These are phyloP conservation scores for Aureobasidium leucospermi DNA, from an alignment of 2,329 filamentous ascomycete species.

Conservation along the genomic window DNA sequence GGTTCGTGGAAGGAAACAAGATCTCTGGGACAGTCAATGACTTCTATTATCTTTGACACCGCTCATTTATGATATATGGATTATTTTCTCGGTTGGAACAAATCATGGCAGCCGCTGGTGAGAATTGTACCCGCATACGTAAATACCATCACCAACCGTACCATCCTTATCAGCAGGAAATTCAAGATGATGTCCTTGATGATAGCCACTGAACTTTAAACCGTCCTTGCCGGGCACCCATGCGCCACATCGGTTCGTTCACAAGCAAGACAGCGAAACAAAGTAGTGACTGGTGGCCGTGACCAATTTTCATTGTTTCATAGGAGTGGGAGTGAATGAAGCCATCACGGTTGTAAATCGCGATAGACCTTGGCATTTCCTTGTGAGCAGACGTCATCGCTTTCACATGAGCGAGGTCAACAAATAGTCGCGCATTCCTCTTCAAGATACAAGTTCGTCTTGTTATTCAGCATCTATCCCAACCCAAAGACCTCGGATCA, in stretches of 20 bases:
- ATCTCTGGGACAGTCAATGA: too few species aligned
- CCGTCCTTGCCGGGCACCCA: neutral
- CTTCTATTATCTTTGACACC: too few species aligned
- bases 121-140: neutral
- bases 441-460: neutral
- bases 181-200: neutral
- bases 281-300: neutral
- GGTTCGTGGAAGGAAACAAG: too few species aligned
- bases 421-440: slow-evolving; percentile 12
- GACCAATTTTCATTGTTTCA: neutral
- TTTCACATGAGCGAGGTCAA: slow-evolving; percentile 6
- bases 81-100: too few species aligned
- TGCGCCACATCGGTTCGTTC: neutral
- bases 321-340: neutral
- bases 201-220: neutral
- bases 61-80: too few species aligned
- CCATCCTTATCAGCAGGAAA: neutral
- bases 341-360: neutral
- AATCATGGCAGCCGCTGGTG: too few species aligned
- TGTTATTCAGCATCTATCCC: neutral
- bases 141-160: neutral
- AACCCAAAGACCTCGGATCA: too few species aligned
- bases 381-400: slow-evolving; percentile 4
- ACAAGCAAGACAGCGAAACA: neutral
- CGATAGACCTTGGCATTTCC: neutral